phyloP scores from a whole-genome alignment of 2,329 filamentous ascomycete species.

The Herpomyces periplanetae region DNA sequence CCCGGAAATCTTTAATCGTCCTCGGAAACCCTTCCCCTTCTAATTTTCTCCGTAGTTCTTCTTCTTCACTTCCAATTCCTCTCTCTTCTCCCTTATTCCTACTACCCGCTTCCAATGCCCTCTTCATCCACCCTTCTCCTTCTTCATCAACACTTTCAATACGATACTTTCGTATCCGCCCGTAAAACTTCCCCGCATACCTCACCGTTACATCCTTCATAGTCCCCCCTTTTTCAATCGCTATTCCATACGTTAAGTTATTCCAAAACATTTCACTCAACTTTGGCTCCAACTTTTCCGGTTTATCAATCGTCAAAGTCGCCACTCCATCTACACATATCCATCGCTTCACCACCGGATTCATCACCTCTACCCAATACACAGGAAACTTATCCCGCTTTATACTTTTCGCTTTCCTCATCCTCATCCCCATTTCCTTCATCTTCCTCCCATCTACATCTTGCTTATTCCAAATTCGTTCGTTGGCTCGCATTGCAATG shows the following conservation, averaged over 20 bases:
- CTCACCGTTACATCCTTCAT: constrained; percentile 53
- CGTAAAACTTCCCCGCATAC: constrained; percentile 56
- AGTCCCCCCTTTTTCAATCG: constrained; percentile 38
- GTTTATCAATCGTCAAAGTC: constrained; percentile 34
- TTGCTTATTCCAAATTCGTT: constrained; percentile 1
- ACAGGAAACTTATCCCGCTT: constrained; percentile 22
- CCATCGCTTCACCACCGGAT: constrained; percentile 61
- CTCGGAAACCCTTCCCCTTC: constrained; percentile 37
- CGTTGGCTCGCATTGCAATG: neutral
- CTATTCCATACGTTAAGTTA: constrained; percentile 39
- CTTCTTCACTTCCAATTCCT: constrained; percentile 47
- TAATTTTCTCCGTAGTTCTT: constrained; percentile 26
- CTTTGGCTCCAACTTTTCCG: constrained; percentile 41
- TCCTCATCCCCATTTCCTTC: neutral
- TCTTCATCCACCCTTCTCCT: constrained; percentile 16
- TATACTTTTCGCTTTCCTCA: neutral
- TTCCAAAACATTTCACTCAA: constrained; percentile 36
- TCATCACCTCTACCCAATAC: constrained; percentile 80
- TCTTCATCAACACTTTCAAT: constrained; percentile 24
- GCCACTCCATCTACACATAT: constrained; percentile 51
- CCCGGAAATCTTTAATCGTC: constrained; percentile 53
- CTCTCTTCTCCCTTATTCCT: constrained; percentile 9
- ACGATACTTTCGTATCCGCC: constrained; percentile 47
- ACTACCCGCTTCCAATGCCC: constrained; percentile 9
- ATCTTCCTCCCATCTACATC: constrained; percentile 4